Conservation (phyloP, 2,329 filamentous ascomycete species). For the Fusarium zealandicum region DNA sequence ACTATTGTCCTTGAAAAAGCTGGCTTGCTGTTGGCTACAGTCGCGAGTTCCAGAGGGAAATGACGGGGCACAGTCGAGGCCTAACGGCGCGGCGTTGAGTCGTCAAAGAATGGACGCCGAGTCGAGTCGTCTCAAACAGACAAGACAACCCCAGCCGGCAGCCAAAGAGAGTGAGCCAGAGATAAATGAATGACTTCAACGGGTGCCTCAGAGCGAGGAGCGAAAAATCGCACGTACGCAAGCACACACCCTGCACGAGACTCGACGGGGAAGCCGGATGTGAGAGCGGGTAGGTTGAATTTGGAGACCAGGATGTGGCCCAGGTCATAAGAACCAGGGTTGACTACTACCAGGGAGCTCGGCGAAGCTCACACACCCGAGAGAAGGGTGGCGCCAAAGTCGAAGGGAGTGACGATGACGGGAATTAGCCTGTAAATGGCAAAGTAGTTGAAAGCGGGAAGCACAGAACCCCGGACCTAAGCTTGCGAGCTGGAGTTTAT, state of each 20-base stretch:
- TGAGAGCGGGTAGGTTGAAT: conserved; percentile 35
- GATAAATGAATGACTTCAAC: conserved; percentile 10
- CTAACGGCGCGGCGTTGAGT: conserved; percentile 19
- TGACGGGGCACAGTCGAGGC: conserved; percentile 24
- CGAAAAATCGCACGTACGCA: conserved; percentile 37
- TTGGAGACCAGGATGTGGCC: conserved; percentile 27
- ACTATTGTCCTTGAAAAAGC: conserved; percentile 19
- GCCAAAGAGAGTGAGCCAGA: conserved; percentile 21
- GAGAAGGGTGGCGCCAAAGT: too few species aligned
- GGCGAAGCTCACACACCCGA: neutral
- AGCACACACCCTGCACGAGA: conserved; percentile 32
- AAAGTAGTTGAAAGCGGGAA: conserved; percentile 23
- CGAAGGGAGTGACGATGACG: conserved; percentile 25
- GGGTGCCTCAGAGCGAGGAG: conserved; percentile 22
- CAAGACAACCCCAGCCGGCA: conserved; percentile 37
- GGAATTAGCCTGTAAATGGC: conserved; percentile 17
- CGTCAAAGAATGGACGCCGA: conserved; percentile 32
- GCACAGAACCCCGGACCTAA: conserved; percentile 14
- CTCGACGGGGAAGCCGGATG: conserved; percentile 41
- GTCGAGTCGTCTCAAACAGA: conserved; percentile 31
- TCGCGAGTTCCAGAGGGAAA: conserved; percentile 13
- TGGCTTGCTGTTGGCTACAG: conserved; percentile 23
- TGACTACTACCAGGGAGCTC: conserved; percentile 28
- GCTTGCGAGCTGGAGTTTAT: conserved; percentile 11
- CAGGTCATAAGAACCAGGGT: conserved; percentile 25